phyloP scores from a whole-genome alignment of 1,284 basidiomycete species.

The Irpex sp. region DNA sequence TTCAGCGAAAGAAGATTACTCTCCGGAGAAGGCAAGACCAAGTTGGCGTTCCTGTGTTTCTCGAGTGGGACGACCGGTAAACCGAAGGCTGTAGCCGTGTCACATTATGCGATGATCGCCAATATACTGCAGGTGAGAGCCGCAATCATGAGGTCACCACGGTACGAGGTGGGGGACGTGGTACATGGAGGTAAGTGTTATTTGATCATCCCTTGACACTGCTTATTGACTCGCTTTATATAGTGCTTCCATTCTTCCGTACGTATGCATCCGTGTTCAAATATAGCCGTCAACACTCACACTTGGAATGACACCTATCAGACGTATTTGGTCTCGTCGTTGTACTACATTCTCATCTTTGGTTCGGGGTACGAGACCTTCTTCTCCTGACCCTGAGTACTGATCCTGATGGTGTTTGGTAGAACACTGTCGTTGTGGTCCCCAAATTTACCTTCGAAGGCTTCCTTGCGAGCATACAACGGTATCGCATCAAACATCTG shows the following conservation, averaged over 20 bases:
- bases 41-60: conserved; percentile 73
- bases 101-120: conserved; percentile 63
- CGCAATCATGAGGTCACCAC: conserved; percentile 30
- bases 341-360: conserved; percentile 44
- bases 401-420: conserved; percentile 5
- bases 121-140: conserved; percentile 61
- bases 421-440: conserved; percentile 52
- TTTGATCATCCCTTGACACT: background rate
- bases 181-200: conserved; percentile 42
- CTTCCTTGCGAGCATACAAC: conserved; percentile 65
- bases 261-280: conserved; percentile 9
- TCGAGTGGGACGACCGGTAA: conserved; percentile 83
- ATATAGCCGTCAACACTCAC: background rate
- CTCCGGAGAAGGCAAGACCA: conserved; percentile 63
- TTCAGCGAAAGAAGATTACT: conserved; percentile 50
- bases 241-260: conserved; percentile 35
- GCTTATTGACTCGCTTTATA: background rate
- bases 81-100: conserved; percentile 75
- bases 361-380: conserved; percentile 39
- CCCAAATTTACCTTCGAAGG: conserved; percentile 66
- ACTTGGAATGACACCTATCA: conserved; percentile 21
- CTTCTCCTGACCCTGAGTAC: background rate
- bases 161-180: conserved; percentile 53
- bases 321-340: conserved; percentile 75
- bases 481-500: conserved; percentile 59